A percentile compares a stretch with the other conserved stretches of the same genome.
Conservation (phyloP, 148 eudicot genomes). For the Rhododendron mucronatum region DNA sequence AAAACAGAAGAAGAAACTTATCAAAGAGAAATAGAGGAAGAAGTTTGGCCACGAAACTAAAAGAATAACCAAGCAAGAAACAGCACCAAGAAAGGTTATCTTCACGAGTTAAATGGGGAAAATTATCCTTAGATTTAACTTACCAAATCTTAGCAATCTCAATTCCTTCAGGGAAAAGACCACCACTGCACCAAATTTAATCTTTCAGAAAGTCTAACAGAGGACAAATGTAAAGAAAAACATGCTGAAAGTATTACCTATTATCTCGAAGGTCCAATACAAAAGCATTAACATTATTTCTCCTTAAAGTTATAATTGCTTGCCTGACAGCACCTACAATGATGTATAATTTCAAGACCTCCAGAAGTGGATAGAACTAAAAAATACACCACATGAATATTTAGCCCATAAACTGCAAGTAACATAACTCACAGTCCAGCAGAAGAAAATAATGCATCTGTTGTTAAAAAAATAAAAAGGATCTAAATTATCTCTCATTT, state of each 20-base stretch:
- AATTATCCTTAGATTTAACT: constrained; percentile 20
- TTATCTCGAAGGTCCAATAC: constrained; percentile 97
- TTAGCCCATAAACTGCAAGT: background rate
- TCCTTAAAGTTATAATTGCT: constrained; percentile 79
- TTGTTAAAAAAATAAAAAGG: background rate
- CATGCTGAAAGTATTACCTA: constrained; percentile 46
- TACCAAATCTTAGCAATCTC: constrained; percentile 95
- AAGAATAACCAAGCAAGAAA: background rate
- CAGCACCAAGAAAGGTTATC: background rate
- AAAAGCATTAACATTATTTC: constrained; percentile 75
- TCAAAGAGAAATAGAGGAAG: background rate
- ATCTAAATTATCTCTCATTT: background rate
- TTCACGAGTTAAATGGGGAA: background rate
- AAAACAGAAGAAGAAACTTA: background rate
- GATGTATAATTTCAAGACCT: background rate
- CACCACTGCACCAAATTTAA: constrained; percentile 74
- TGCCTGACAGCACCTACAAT: constrained; percentile 77
- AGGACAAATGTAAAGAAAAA: background rate
- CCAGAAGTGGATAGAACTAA: background rate
- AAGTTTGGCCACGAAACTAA: background rate
- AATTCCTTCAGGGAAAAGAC: constrained; percentile 96
- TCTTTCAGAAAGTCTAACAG: constrained; percentile 21
- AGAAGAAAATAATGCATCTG: background rate
- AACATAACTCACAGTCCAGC: background rate
- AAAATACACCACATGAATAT: background rate